phyloP scores from a whole-genome alignment of 169 alveolate genomes.

The Prorocentrum cordatum region DNA sequence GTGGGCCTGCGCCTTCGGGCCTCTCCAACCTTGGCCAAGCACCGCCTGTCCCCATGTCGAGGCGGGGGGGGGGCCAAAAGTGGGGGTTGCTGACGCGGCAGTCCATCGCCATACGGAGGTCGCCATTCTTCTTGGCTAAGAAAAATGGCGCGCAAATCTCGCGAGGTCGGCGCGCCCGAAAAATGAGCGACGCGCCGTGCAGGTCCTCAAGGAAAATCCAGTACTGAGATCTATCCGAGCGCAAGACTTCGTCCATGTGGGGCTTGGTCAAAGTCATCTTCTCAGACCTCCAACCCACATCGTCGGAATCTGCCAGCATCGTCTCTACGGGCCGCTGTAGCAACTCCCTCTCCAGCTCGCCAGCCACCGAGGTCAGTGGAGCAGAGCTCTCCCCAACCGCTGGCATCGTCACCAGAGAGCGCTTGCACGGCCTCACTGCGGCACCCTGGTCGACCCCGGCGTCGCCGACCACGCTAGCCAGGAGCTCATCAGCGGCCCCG shows the following conservation, averaged over 20 bases:
- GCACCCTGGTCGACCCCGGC: not conserved
- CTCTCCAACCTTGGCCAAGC: not conserved
- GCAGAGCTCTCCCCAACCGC: not conserved
- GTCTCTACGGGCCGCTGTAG: not conserved
- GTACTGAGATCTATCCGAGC: not conserved
- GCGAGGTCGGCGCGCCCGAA: not conserved
- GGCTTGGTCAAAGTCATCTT: not conserved
- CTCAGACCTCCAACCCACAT: not conserved
- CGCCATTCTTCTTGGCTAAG: not conserved
- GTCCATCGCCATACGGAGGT: not conserved
- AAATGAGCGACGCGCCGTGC: not conserved
- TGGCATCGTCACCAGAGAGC: not conserved
- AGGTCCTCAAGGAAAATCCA: not conserved
- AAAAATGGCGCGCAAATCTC: not conserved
- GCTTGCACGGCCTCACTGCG: not conserved
- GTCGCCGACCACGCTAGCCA: no score
- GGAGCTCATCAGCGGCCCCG: no score
- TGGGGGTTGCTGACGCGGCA: not conserved
- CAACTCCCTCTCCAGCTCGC: not conserved
- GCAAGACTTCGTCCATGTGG: constrained; percentile 4
- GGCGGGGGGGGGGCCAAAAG: not conserved
- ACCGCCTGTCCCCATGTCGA: not conserved
- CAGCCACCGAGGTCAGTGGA: not conserved
- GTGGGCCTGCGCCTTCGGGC: no score
- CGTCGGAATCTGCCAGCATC: not conserved